Evolutionary conservation across 1,139 yeast genomes (phyloP).

Genomic region (Debaryomycetaceae sp.): DNA sequence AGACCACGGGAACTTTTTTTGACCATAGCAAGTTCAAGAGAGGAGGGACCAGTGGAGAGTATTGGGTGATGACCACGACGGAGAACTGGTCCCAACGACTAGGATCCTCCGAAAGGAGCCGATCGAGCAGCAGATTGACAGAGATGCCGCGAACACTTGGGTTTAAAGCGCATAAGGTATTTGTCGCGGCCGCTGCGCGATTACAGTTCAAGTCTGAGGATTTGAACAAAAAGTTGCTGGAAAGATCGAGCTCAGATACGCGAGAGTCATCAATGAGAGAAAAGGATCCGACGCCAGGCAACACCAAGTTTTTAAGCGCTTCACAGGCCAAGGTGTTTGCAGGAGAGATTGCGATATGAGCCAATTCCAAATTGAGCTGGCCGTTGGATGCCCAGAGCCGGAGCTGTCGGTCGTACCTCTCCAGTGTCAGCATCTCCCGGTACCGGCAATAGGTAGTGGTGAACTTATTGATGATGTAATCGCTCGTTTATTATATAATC

Average conservation of each 20-base stretch:
- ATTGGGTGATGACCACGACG: slow-evolving; percentile 41
- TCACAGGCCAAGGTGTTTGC: slow-evolving; percentile 58
- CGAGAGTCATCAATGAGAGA: slow-evolving; percentile 42
- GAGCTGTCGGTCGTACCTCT: slow-evolving; percentile 75
- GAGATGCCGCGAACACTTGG: slow-evolving; percentile 39
- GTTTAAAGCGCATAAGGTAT: slow-evolving; percentile 46
- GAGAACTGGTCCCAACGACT: slow-evolving; percentile 41
- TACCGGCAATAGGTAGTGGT: no score
- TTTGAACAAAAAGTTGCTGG: slow-evolving; percentile 54
- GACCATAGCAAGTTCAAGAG: slow-evolving; percentile 32
- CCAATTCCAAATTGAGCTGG: slow-evolving; percentile 46
- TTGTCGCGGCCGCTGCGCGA: slow-evolving; percentile 28
- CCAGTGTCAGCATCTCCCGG: slow-evolving; percentile 15
- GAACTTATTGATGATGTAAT: no score
- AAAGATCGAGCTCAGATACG: slow-evolving; percentile 35
- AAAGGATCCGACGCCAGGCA: slow-evolving; percentile 70
- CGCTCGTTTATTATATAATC: no score
- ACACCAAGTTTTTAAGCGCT: slow-evolving; percentile 61
- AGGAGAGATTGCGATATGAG: slow-evolving; percentile 55
- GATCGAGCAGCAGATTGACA: slow-evolving; percentile 12
- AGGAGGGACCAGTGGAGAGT: slow-evolving; percentile 9
- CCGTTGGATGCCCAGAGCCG: slow-evolving; percentile 82
- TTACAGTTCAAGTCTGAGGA: slow-evolving; percentile 33
- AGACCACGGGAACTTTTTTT: slow-evolving; percentile 41
- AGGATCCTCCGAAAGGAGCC: slow-evolving; percentile 5